phyloP scores from a whole-genome alignment of 2,329 filamentous ascomycete genomes.

The Penicillium concentricum region DNA sequence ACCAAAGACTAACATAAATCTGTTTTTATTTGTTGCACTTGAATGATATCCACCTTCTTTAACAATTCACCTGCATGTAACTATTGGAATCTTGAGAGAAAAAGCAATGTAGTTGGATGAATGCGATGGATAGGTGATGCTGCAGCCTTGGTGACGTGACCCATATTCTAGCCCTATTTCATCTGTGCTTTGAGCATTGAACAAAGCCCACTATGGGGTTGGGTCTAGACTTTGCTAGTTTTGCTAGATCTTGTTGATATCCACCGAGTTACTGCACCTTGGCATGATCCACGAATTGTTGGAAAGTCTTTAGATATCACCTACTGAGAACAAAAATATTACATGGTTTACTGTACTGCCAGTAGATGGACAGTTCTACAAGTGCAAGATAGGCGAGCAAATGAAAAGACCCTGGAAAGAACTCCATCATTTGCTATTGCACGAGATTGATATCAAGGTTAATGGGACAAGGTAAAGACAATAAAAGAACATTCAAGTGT shows the following conservation, averaged over 20 bases:
- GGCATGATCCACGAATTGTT: not conserved
- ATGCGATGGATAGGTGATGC: not conserved
- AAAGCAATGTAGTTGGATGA: not conserved
- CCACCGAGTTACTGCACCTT: not conserved
- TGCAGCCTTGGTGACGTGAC: not conserved
- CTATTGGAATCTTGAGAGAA: not conserved
- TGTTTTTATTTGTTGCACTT: not conserved
- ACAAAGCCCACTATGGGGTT: not conserved
- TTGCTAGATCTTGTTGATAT: not conserved
- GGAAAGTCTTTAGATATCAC: not conserved
- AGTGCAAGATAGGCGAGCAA: not conserved
- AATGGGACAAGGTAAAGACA: slow-evolving; percentile 17
- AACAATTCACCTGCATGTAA: not conserved
- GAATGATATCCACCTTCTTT: not conserved
- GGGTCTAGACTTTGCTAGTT: slow-evolving; percentile 5
- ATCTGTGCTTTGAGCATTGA: not conserved
- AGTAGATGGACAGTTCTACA: not conserved
- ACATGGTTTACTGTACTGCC: not conserved
- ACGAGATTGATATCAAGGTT: slow-evolving; percentile 24
- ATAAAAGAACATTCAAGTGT: slow-evolving; percentile 23
- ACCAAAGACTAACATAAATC: not conserved
- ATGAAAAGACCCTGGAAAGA: slow-evolving; percentile 20
- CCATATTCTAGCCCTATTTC: not conserved
- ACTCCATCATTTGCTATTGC: slow-evolving; percentile 25
- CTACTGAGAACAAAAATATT: not conserved